Conservation (phyloP, 73 alveolate species). For the Symbiodinium pilosum region DNA sequence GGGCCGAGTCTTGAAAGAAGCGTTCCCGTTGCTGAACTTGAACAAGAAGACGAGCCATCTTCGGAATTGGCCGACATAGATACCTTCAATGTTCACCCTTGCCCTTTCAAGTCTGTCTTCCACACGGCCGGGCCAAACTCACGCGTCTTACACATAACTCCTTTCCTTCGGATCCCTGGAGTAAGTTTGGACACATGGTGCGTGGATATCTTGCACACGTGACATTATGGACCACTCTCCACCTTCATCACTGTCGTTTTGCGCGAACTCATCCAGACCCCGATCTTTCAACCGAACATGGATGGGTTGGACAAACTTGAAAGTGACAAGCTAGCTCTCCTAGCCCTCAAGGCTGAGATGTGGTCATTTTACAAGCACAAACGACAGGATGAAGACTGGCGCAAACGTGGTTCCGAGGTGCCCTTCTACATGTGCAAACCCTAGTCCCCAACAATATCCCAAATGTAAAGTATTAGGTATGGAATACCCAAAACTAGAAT, state of each 20-base stretch:
- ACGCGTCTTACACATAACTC: background rate
- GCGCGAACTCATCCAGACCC: background rate
- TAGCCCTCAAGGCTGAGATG: slow-evolving; percentile 7
- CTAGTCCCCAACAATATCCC: too few species aligned
- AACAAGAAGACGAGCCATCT: too few species aligned
- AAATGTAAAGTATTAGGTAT: too few species aligned
- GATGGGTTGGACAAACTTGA: background rate
- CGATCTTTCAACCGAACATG: background rate
- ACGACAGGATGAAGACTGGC: slow-evolving; percentile 1
- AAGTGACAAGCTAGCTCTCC: background rate
- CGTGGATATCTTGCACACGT: slow-evolving; percentile 14
- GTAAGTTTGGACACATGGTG: background rate
- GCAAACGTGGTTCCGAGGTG: slow-evolving; percentile 11
- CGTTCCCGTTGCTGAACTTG: too few species aligned
- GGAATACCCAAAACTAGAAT: too few species aligned
- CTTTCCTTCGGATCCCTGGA: background rate
- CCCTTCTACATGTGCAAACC: too few species aligned
- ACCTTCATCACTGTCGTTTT: background rate
- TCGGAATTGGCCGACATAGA: too few species aligned
- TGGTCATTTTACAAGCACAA: background rate
- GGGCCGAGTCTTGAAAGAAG: background rate
- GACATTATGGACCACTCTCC: slow-evolving; percentile 36
- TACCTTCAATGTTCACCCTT: too few species aligned
- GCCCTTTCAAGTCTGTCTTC: background rate
- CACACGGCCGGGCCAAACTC: background rate